Conservation (phyloP, 169 alveolate genomes). For the Perkinsus olseni region DNA sequence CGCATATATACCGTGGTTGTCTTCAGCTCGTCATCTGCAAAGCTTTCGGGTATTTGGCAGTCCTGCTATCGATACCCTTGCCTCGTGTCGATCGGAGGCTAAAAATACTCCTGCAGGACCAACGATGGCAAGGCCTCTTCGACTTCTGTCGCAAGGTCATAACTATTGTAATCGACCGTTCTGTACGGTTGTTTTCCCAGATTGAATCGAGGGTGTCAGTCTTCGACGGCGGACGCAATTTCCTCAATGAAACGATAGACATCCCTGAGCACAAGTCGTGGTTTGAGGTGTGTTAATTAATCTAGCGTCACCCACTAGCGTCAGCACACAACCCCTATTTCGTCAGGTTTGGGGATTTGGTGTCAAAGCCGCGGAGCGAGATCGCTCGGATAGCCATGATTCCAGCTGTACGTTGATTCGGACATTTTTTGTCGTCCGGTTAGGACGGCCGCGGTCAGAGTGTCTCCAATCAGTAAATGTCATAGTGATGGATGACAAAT, state of each 20-base stretch:
- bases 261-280: neutral
- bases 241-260: neutral
- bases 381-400: neutral
- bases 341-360: neutral
- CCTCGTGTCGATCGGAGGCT: neutral
- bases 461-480: too few relatives aligned
- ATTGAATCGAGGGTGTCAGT: neutral
- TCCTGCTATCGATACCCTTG: neutral
- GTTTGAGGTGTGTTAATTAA: neutral
- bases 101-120: neutral
- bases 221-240: neutral
- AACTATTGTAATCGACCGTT: too few relatives aligned
- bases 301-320: neutral
- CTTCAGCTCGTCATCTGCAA: neutral
- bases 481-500: too few relatives aligned
- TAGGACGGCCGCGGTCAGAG: too few relatives aligned
- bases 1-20: neutral
- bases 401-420: neutral
- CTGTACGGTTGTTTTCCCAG: neutral
- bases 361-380: neutral
- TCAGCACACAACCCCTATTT: neutral
- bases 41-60: neutral
- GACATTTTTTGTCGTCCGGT: too few relatives aligned
- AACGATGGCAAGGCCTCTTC: neutral
- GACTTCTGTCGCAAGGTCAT: neutral